Base-by-base conservation (phyloP, 352 stramenopile species). In the Phytophthora citrophthora region DNA sequence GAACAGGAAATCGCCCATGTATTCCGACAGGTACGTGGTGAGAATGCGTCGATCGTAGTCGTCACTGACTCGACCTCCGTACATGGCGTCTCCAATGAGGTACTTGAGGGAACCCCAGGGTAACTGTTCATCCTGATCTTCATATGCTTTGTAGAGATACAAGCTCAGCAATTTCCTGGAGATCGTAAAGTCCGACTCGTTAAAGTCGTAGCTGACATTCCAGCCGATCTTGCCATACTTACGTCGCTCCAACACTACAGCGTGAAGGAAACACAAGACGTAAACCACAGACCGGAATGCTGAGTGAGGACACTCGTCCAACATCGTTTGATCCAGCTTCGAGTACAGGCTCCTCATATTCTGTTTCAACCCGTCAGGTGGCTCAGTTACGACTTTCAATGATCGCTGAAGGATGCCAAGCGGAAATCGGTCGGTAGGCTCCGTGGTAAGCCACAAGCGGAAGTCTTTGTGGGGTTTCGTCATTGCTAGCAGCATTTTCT, bases 221-320 rank as follows among this genome's bases (percentile, higher is more conserved):
- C 94, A 99, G 31, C 96, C 96, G 60, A 99, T 98, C 70, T 98
- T 98, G 49, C 95, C 96, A 55, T 98, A 99, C 69, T 99, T 99
- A 38, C 95, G 81, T 4, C 96, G 83, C 76, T 99, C 96, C 16
- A 98, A 79, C 23, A 99, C 92, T 6, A 99, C 96, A 0, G 95
- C 96, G 54, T 99, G 96, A 32, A 99, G 61, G 66, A 98, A 98
- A 41, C 91, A 97, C n/a, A 99, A 68, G 20, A 98, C 94, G 60
- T 98, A 99, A 3, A 99, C 82, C 10, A 98, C 88, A n/a, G 91
- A 91, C 6, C 82, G 81, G 76, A 98, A 98, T 5, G 93, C 94
- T 32, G 74, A 63, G 55, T 98, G 93, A 1, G 94, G 91, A 57
- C 95, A 99, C 67, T 98, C 95, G 16, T 99, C 93, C 13, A 98